Percentiles rank a stretch among this genome's conserved stretches.
These are phyloP conservation scores for Coniosporium apollinis DNA, from an alignment of 495 filamentous ascomycete genomes.

Conservation along the genomic window DNA sequence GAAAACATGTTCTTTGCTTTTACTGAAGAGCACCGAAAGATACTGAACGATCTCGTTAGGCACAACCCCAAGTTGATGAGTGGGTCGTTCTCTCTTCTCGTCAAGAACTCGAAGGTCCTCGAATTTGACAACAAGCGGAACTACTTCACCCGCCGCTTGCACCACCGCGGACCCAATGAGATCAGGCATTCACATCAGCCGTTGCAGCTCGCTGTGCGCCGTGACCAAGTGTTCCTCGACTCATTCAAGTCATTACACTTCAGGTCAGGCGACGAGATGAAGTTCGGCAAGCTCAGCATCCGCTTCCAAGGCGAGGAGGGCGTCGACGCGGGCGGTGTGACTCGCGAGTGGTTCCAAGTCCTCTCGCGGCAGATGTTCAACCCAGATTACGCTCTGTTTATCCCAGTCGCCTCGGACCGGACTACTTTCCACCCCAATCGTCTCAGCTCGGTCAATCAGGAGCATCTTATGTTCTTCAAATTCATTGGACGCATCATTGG, in stretches of 20 bases:
- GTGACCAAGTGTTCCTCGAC: slow-evolving; percentile 94
- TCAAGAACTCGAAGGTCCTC: slow-evolving; percentile 96
- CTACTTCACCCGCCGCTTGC: slow-evolving; percentile 89
- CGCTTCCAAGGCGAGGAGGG: slow-evolving; percentile 96
- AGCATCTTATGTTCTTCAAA: slow-evolving; percentile 97
- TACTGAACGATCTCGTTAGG: slow-evolving; percentile 93
- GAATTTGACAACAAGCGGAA: slow-evolving; percentile 99
- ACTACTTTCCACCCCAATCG: slow-evolving; percentile 98
- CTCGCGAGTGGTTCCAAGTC: slow-evolving; percentile 98
- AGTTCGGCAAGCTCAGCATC: slow-evolving; percentile 94
- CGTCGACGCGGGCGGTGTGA: slow-evolving; percentile 94
- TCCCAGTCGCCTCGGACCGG: slow-evolving; percentile 90
- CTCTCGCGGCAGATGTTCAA: slow-evolving; percentile 98
- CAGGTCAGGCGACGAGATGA: slow-evolving; percentile 89
- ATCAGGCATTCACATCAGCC: slow-evolving; percentile 51
- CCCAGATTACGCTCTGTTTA: slow-evolving; percentile 90
- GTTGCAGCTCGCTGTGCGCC: slow-evolving; percentile 75
- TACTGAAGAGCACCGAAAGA: slow-evolving; percentile 94
- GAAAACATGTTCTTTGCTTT: slow-evolving; percentile 94
- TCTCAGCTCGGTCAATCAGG: slow-evolving; percentile 78
- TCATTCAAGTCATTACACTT: slow-evolving; percentile 93
- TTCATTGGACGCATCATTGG: slow-evolving; percentile 98
- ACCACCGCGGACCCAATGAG: slow-evolving; percentile 46
- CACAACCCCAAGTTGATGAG: slow-evolving; percentile 97
- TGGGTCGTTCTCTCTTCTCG: slow-evolving; percentile 82